A percentile compares a stretch with the other conserved stretches of the same genome.
These are phyloP conservation scores for Penicillium sp. DNA, from an alignment of 2,329 filamentous ascomycete species.

Conservation along the genomic window DNA sequence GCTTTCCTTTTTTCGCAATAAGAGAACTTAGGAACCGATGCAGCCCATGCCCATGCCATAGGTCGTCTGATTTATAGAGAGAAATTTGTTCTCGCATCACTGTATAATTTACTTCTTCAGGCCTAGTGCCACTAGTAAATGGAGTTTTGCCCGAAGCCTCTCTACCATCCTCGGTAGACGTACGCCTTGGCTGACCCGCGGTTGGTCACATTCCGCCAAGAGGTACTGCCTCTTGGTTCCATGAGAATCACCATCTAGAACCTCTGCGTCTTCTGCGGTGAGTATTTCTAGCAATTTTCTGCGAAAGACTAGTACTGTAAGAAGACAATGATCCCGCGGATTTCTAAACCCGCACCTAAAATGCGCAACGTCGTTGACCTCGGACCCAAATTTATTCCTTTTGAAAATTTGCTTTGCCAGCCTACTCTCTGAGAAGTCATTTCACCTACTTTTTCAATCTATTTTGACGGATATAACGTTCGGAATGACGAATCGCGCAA, in stretches of 20 bases:
- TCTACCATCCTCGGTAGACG: too few relatives aligned
- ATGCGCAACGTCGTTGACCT: not conserved
- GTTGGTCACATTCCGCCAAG: not conserved
- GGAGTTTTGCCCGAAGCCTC: too few relatives aligned
- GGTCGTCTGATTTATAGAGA: too few relatives aligned
- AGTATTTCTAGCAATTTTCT: not conserved
- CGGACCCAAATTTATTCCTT: not conserved
- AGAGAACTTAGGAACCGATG: too few relatives aligned
- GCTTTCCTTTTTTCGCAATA: too few relatives aligned
- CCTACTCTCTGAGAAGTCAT: not conserved
- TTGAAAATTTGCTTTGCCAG: not conserved
- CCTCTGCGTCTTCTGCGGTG: not conserved
- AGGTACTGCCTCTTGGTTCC: not conserved
- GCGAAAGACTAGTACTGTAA: not conserved
- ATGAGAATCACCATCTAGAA: not conserved
- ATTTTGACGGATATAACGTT: not conserved
- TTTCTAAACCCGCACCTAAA: not conserved
- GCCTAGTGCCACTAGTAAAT: too few relatives aligned
- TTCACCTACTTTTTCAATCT: not conserved
- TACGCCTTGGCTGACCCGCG: not conserved
- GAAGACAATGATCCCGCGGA: not conserved
- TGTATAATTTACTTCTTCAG: too few relatives aligned
- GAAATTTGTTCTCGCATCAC: too few relatives aligned
- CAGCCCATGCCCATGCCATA: too few relatives aligned
- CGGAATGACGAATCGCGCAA: not conserved